phyloP scores from a whole-genome alignment of 805 yeast genomes.

The Nakazawaea peltata region DNA sequence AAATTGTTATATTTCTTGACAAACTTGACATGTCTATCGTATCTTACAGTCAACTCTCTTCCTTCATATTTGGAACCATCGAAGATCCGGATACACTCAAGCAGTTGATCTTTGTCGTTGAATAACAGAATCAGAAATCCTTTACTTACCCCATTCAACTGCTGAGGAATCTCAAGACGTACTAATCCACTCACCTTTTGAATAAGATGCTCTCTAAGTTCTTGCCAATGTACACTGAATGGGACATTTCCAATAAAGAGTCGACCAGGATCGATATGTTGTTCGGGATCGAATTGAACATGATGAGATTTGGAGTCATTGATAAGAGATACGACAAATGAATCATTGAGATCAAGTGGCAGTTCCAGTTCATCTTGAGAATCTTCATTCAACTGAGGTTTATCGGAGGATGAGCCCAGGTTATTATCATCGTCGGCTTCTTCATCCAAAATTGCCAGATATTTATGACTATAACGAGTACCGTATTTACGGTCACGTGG shows the following conservation, averaged over 20 bases:
- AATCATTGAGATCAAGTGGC: no score
- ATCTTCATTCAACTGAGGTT: no score
- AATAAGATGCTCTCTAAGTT: constrained; percentile 23
- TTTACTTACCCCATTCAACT: constrained; percentile 32
- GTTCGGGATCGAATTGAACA: constrained; percentile 16
- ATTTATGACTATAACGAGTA: constrained; percentile 6
- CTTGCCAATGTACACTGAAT: constrained; percentile 31
- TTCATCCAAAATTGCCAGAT: constrained; percentile 11
- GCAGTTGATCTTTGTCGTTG: constrained; percentile 35
- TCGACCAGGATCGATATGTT: constrained; percentile 33
- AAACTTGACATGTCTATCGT: constrained; percentile 43
- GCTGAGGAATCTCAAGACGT: constrained; percentile 34
- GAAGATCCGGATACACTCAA: constrained; percentile 38
- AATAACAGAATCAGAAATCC: constrained; percentile 64
- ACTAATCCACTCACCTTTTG: constrained; percentile 23
- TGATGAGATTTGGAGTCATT: constrained; percentile 6
- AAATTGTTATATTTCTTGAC: constrained; percentile 13
- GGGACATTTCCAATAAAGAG: constrained; percentile 53
- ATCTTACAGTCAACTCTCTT: constrained; percentile 50
- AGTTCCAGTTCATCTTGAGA: no score
- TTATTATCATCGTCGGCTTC: constrained; percentile 15
- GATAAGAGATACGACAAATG: no score
- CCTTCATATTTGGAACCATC: constrained; percentile 52
- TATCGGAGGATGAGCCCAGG: no score
- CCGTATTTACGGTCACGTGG: neutral